phyloP scores from a whole-genome alignment of 371 early-diverging fungal genomes.

The Capniomyces stellatus region DNA sequence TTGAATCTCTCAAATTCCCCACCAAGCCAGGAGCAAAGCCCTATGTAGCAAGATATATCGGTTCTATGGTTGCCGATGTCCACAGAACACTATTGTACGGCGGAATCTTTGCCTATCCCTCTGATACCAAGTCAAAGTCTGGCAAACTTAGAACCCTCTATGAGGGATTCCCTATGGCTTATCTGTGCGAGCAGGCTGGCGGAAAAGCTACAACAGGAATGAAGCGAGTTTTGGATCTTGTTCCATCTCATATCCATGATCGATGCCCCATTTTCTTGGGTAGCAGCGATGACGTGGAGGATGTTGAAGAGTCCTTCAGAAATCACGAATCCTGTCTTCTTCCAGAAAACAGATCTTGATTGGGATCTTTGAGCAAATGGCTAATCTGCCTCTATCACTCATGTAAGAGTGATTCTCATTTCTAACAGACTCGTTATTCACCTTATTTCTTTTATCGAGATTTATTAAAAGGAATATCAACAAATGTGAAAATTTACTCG shows the following conservation, averaged over 20 bases:
- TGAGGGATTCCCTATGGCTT: constrained; percentile 97
- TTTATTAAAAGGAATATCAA: too few relatives aligned
- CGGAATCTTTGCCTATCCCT: constrained; percentile 71
- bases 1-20: constrained; percentile 64
- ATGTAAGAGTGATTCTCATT: too few relatives aligned
- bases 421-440: too few relatives aligned
- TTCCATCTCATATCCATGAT: constrained; percentile 76
- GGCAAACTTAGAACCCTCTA: constrained; percentile 92
- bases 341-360: too few relatives aligned
- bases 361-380: too few relatives aligned
- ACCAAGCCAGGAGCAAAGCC: constrained; percentile 56
- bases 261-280: constrained; percentile 88
- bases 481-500: too few relatives aligned
- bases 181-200: constrained; percentile 86
- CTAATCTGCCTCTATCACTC: too few relatives aligned
- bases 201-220: constrained; percentile 80
- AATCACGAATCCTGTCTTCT: constrained; percentile 5
- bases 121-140: constrained; percentile 67
- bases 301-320: constrained; percentile 18
- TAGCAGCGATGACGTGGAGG: constrained; percentile 63
- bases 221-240: constrained; percentile 63
- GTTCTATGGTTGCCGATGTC: constrained; percentile 97
- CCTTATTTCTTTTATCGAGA: too few relatives aligned
- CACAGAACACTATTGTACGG: constrained; percentile 94
- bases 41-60: constrained; percentile 92